Evolutionary conservation across 768 basidiomycete genomes (phyloP), one percentile per base, ranked within the genome.

Genomic region (Pleurotus giganteus): DNA sequence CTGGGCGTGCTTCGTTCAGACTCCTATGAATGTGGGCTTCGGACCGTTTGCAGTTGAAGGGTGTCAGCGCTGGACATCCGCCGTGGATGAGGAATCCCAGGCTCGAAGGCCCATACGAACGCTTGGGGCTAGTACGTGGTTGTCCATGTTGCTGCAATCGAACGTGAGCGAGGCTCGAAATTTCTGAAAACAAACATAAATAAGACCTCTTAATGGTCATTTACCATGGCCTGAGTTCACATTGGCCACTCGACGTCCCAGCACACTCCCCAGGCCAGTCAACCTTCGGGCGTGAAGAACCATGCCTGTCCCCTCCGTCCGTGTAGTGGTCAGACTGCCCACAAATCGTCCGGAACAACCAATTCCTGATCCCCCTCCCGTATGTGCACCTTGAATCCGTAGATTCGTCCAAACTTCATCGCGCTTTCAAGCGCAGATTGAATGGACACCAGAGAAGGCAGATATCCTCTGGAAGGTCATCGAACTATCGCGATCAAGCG

Each of bases 401-500:
- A 23, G 17, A 53, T 47, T 45, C 42, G n/a, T 32, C 17, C 53
- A 27, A 50, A 39, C 54, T 44, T 32, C 15, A 12, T 34, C 36
- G 37, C 52, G 61, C 55, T 45, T 58, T 53, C 56, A 58, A 51
- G 39, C 51, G 57, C 55, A 93, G 91, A 86, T 94, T 67, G 86
- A 89, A 74, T 94, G 91, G 91, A 89, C 80, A 39, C 60, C 81
- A 6, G 89, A 92, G 55, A 94, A 93, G 67, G 91, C 92, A 42
- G 86, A 86, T 58, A 82, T 90, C 4, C 74, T 94, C 6, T 94
- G 91, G 91, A 89, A 91, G 68, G 88, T 89, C 41, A 91, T 94
- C 58, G 86, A 90, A 51, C 79, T 83, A 61, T 89, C 89, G 29
- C 79, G 89, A 53, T 79, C 84, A 4, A 82, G 79, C 26, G 88